phyloP scores from a whole-genome alignment of 83 land plant species.

The Picea mariana region DNA sequence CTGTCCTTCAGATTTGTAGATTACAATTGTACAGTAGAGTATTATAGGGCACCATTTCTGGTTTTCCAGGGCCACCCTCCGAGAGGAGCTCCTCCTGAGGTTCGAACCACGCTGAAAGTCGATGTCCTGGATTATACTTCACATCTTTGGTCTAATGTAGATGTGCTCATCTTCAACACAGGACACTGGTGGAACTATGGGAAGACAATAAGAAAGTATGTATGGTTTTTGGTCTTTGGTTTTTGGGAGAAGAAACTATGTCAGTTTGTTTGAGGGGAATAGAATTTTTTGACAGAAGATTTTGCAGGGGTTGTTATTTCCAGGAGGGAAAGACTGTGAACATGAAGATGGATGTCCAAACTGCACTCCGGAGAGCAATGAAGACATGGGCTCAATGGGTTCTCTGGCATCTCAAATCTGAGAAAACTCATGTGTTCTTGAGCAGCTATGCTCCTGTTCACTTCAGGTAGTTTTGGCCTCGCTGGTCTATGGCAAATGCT shows the following conservation, averaged over 20 bases:
- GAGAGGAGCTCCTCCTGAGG: conserved; percentile 27
- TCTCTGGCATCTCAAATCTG: conserved; percentile 18
- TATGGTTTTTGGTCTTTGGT: background rate
- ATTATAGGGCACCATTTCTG: conserved; percentile 72
- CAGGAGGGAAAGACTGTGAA: conserved; percentile 44
- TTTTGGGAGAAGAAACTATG: background rate
- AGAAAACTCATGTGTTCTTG: conserved; percentile 48
- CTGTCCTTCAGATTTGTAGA: no score
- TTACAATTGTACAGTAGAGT: conserved; percentile 71
- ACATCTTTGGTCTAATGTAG: conserved; percentile 51
- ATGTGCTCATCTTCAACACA: conserved; percentile 71
- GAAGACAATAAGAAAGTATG: conserved; percentile 55
- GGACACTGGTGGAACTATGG: conserved; percentile 90
- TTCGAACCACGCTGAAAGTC: conserved; percentile 42
- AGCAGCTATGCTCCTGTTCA: conserved; percentile 62
- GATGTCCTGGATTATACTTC: conserved; percentile 59
- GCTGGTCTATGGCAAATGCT: background rate
- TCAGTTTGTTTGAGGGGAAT: background rate
- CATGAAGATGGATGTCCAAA: conserved; percentile 42
- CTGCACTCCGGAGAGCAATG: conserved; percentile 50
- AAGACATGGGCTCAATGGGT: conserved; percentile 58
- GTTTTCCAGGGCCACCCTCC: conserved; percentile 63
- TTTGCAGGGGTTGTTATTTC: conserved; percentile 59
- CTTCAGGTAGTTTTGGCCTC: conserved; percentile 38
- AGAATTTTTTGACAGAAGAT: background rate